Evolutionary conservation across 2,329 filamentous ascomycete species (phyloP), one percentile per base, ranked within the genome.

Genomic region (Colletotrichum destructivum): DNA sequence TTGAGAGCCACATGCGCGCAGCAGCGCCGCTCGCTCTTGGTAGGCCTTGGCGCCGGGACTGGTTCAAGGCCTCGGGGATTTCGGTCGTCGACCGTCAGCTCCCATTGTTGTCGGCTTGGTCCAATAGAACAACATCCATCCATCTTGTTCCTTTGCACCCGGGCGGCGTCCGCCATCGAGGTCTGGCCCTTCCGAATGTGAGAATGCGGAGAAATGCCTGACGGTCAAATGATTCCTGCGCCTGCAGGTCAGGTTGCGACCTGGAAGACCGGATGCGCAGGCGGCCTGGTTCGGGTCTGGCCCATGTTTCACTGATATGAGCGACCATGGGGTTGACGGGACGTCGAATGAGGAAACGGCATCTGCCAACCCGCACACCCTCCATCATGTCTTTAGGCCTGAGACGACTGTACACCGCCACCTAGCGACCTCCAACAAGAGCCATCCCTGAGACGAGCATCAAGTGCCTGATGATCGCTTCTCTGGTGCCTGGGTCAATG

Each of bases 281-380:
- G 69, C 65, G 38, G 60, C 52, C 65, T 66, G 44, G 70, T 62
- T 46, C 26, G 40, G 69, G 72, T 65, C 60, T 65, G 69, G 72
- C 57, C 51, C 55, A 59, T 73, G 72, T 73, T 69, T 73, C 72
- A 73, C 64, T 71, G 71, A 66, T 71, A 57, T 54, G 67, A 56
- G 56, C 40, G 51, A 52, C 18, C 40, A 66, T 47, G 57, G 62
- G 46, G 57, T 68, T 26, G 52, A 44, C 15, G 23, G 26, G 26
- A 46, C 42, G 56, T 57, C 69, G 61, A 72, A 72, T 68, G 72
- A 69, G 65, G 54, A 60, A 64, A 71, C 69, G 59, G 38, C 61
- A 64, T 71, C 65, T 73, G 64, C 52, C 55, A 44, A 60, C 26
- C 70, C 61, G 66, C 57, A 61, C 70, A 31, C 26, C 68, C 59